Evolutionary conservation across 306 rosid species (phyloP).

Genomic region (Glycyrrhiza uralensis): DNA sequence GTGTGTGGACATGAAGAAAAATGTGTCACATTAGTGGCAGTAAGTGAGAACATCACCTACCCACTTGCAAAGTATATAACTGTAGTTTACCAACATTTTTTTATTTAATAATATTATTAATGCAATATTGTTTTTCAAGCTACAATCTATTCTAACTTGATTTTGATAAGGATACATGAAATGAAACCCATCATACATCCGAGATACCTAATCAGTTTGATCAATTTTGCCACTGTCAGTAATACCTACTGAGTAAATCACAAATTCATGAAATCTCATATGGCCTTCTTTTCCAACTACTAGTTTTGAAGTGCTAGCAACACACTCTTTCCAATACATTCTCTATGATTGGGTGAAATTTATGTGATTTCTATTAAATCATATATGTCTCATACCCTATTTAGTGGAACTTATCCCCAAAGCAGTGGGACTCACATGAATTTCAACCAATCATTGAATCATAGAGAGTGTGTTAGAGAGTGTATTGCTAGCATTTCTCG

Average conservation of each 20-base stretch:
- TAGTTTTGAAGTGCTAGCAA: too few species aligned
- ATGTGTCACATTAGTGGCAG: conserved; percentile 43
- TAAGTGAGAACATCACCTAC: conserved; percentile 42
- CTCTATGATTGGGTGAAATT: too few species aligned
- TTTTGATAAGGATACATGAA: not conserved
- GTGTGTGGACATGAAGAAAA: conserved; percentile 39
- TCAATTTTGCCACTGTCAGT: conserved; percentile 23
- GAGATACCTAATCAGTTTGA: conserved; percentile 22
- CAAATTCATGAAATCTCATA: conserved; percentile 14
- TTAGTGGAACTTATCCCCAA: too few species aligned
- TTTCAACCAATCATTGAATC: too few species aligned
- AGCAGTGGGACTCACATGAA: too few species aligned
- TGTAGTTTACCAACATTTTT: conserved; percentile 33
- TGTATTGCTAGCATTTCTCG: too few species aligned
- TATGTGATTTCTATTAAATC: too few species aligned
- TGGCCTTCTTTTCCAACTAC: not conserved
- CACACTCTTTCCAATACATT: too few species aligned
- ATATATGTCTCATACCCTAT: too few species aligned
- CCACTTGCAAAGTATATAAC: conserved; percentile 34
- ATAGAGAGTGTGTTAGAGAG: too few species aligned
- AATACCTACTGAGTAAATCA: conserved; percentile 28
- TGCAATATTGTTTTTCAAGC: conserved; percentile 14
- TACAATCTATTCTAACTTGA: conserved; percentile 22
- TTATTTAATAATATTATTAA: conserved; percentile 11
- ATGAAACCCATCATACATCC: conserved; percentile 22